Conservation (phyloP, 2,329 filamentous ascomycete genomes). For the Tolypocladium tropicale region DNA sequence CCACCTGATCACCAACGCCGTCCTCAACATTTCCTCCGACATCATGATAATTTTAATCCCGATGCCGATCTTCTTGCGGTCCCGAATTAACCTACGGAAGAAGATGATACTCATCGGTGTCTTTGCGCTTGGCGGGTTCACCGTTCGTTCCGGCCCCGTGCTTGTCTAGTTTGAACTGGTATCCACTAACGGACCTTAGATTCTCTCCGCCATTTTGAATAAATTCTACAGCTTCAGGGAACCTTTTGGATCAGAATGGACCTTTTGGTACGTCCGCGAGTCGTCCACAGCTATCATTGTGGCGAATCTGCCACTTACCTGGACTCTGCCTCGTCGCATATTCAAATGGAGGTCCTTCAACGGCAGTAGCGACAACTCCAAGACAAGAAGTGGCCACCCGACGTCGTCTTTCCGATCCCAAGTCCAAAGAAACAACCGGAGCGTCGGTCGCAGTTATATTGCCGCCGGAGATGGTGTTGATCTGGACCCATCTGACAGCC, state of each 20-base stretch:
- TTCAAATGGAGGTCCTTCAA: constrained; percentile 20
- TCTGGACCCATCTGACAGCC: constrained; percentile 19
- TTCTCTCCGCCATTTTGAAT: constrained; percentile 38
- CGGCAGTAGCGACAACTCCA: constrained; percentile 8
- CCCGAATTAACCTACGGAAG: constrained; percentile 37
- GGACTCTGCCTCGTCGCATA: constrained; percentile 28
- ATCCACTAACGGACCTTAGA: constrained; percentile 17
- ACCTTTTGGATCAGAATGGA: constrained; percentile 27
- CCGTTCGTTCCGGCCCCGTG: constrained; percentile 20
- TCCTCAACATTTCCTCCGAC: constrained; percentile 51
- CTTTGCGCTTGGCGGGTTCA: constrained; percentile 35
- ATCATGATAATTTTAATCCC: constrained; percentile 48
- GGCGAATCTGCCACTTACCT: constrained; percentile 31
- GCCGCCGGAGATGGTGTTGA: constrained; percentile 3
- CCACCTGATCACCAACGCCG: constrained; percentile 48
- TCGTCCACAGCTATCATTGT: constrained; percentile 34
- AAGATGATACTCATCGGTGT: constrained; percentile 40
- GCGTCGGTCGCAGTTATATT: neutral
- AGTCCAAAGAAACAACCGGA: constrained; percentile 10
- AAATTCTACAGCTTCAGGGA: constrained; percentile 31
- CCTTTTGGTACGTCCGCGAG: constrained; percentile 35
- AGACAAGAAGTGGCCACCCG: neutral
- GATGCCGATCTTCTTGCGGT: constrained; percentile 39
- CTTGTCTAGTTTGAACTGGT: neutral
- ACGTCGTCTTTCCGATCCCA: constrained; percentile 5